A percentile compares a stretch with the other conserved stretches of the same genome.
Conservation (phyloP, 495 filamentous ascomycete genomes). For the Penicillium parvum region DNA sequence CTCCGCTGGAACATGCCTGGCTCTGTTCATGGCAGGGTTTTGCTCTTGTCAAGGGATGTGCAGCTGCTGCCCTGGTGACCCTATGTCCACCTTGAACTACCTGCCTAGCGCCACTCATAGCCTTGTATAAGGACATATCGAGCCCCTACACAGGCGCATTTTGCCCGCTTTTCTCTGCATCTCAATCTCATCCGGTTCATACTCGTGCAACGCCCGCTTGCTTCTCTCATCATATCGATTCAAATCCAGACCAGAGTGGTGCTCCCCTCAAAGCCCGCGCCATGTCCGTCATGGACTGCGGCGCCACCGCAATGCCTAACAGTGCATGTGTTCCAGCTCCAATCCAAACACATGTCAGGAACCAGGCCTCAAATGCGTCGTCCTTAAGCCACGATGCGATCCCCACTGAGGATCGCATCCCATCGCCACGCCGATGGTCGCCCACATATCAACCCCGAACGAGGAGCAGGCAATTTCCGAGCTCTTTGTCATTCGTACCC, state of each 20-base stretch:
- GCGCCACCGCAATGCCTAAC: slow-evolving; percentile 15
- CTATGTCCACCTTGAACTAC: slow-evolving; percentile 17
- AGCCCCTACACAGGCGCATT: slow-evolving; percentile 24
- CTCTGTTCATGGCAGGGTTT: slow-evolving; percentile 20
- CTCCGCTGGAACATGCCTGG: slow-evolving; percentile 18
- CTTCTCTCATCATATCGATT: slow-evolving; percentile 10
- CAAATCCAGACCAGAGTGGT: slow-evolving; percentile 7
- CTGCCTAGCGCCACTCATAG: slow-evolving; percentile 17
- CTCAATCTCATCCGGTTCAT: slow-evolving; percentile 20
- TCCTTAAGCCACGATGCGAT: slow-evolving; percentile 23
- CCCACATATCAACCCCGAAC: slow-evolving; percentile 27
- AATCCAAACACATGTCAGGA: slow-evolving; percentile 24
- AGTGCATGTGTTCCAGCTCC: slow-evolving; percentile 20
- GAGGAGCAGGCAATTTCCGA: slow-evolving; percentile 26
- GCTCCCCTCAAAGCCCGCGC: slow-evolving; percentile 13
- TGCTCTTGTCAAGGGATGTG: slow-evolving; percentile 27
- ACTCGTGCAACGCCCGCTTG: slow-evolving; percentile 24
- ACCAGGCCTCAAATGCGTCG: slow-evolving; percentile 20
- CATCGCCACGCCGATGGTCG: slow-evolving; percentile 29
- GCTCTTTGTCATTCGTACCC: slow-evolving; percentile 24
- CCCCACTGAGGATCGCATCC: slow-evolving; percentile 14
- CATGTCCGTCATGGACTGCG: slow-evolving; percentile 26
- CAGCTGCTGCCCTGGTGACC: slow-evolving; percentile 19
- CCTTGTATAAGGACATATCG: slow-evolving; percentile 30
- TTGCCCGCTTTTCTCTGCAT: slow-evolving; percentile 16